Conservation (phyloP, 805 yeast genomes). For the Spathaspora passalidarum region DNA sequence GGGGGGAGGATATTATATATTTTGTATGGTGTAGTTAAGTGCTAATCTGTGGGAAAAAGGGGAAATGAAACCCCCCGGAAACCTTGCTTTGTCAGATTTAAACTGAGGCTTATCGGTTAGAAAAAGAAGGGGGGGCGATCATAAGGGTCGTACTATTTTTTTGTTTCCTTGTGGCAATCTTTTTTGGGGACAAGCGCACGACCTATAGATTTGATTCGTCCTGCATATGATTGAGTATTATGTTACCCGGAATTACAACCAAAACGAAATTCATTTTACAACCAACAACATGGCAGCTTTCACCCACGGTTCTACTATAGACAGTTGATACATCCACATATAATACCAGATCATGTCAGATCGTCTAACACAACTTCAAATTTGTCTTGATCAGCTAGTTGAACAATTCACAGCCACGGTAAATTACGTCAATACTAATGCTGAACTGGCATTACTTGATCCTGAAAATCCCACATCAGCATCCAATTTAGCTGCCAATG, state of each 20-base stretch:
- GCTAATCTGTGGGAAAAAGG: neutral
- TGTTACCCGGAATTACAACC: no score
- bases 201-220: no score
- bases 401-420: slow-evolving; percentile 79
- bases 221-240: no score
- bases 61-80: no score
- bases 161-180: no score
- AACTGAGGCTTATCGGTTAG: neutral
- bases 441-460: slow-evolving; percentile 46
- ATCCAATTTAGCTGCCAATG: slow-evolving; percentile 59
- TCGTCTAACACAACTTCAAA: slow-evolving; percentile 83
- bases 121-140: neutral
- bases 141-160: no score
- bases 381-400: slow-evolving; percentile 78
- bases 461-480: slow-evolving; percentile 63
- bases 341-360: slow-evolving; percentile 63
- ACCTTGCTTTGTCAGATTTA: neutral
- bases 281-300: no score
- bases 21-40: neutral
- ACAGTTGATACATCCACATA: no score
- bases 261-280: no score
- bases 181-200: no score
- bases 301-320: no score
- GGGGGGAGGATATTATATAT: neutral
- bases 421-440: slow-evolving; percentile 54